Evolutionary conservation across 164 flowering plant genomes (phyloP), one percentile per base, ranked within the genome.

Genomic region (grape (Vitis vinifera)): DNA sequence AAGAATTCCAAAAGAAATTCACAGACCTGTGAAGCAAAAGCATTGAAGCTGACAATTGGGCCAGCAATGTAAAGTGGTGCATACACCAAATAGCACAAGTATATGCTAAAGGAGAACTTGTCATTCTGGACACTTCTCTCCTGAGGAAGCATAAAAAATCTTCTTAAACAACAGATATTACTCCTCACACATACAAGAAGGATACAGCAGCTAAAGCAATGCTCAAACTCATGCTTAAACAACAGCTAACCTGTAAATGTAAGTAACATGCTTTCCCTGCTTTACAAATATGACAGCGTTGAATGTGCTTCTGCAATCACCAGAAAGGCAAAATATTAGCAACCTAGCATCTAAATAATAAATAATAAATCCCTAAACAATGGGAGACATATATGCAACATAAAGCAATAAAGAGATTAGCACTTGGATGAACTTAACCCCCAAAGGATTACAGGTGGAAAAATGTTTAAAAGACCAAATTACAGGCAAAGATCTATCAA

Each of bases 31-130:
- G 92, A 89, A 63, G 97, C 90, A 79, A 91, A 93, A 60, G 97
- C 97, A 70, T 91, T 91, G 83, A 91, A 95, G 90, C 91, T 91
- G 64, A 89, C 66, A 48, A 95, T 87, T 71, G 99, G 99, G 44
- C 99, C 99, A 71, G 99, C 91, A 73, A 95, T 84, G 75, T 95
- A 95, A 27, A 95, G 91, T 4, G 99, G 99, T 29, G 99, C 99
- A 86, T 87, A 95, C 15, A 86, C 76, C 88, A 95, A 80, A 81
- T 93, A 95, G 75, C 90, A 86, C 19, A 95, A 83, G 84, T 95
- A 95, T 66, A 76, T 83, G 37, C 50, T 70, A 65, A 82, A 89
- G 30, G 90, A 75, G 77, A 79, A 93, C 65, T 78, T 85, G 70
- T 84, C 89, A 30, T 65, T 70, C 44, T 68, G 73, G 11, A 83